Base-by-base conservation (phyloP, 148 eudicot species). In the Camellia sinensis region DNA sequence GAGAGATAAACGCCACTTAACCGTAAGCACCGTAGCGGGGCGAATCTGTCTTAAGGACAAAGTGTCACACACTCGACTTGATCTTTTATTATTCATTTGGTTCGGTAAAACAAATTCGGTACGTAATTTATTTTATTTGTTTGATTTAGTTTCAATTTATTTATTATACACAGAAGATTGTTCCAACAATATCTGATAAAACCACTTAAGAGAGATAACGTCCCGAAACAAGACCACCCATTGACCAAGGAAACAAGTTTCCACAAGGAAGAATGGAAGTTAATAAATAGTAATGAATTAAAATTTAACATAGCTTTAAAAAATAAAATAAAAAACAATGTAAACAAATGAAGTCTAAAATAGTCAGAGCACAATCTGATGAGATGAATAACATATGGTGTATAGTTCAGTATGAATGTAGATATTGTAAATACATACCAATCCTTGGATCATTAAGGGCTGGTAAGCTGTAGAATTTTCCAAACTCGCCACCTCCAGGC, bases 401-500 rank as follows among this genome's bases (percentile, higher is more conserved):
- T n/a, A n/a, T n/a, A n/a, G n/a, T n/a, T 2, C 12, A 14, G 14
- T 0, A 41, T 22, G 41, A 40, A 5, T 17, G 40, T 52, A 71
- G 9, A 18, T n/a, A n/a, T 19, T 22, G 12, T 11, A 9, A 12
- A 59, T 19, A 43, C 84, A 68, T 89, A 92, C 98, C 98, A 77
- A 92, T 78, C 73, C 96, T 90, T 7, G 98, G 94, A 86, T 94
- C 98, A 73, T 94, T 94, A 45, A 94, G 75, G 59, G 96, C 97
- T 18, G 98, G 88, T 69, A 94, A 88, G 82, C 98, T 92, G 91
- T 94, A 94, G 79, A 86, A 94, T 81, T 92, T 94, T 84, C 98
- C 98, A 45, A 94, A 94, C 74, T 94, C 98, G 17, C 98, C 98
- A 48, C 98, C 98, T 40, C 93, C 97, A 40, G 94, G 93, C 87